Evolutionary conservation across 2,329 filamentous ascomycete species (phyloP), one percentile per base, ranked within the genome.

Genomic region (Pseudocercospora fijiensis): DNA sequence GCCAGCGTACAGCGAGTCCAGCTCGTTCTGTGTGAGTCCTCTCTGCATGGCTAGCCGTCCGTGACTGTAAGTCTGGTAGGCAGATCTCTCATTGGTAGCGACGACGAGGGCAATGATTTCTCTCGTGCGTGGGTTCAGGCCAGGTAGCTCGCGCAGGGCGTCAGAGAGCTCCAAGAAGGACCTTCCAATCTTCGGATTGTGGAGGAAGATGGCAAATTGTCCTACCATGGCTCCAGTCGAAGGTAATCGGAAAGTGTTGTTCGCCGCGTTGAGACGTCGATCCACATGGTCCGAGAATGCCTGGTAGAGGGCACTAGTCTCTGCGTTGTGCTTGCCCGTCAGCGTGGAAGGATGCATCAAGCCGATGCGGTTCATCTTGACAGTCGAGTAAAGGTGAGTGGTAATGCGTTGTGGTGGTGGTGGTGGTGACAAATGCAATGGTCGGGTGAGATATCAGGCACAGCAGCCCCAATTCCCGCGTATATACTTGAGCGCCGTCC

Each of bases 311-410:
- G 65, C 60, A 13, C 28, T 33, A 37, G 62, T 62, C 27, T 66
- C 65, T n/a, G 62, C 24, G 7, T 63, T 60, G 59, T 66, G 60
- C 57, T 66, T 66, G 37, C 58, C 43, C 8, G 58, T 66, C n/a
- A 64, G 64, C 20, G 64, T 64, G 24, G 55, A 61, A 20, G 64
- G 64, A n/a, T 66, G 64, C 55, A 66, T 60, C 24, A 66, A 52
- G 18, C 64, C 64, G 26, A 66, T 56, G 41, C 64, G 64, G 27
- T 66, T 66, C 61, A 64, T 64, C 5, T 52, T 52, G 43, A 47
- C 1, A 4, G 4, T 52, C 24, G 24, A 26, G 4, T 6, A 26
- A 5, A 3, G 24, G 16, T 52, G 27, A 49, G 45, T 22, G 9
- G 33, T 37, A 37, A 37, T 26, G 24, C 24, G 24, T 26, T 52